These are phyloP conservation scores for Aspergillus leporis DNA, from an alignment of 495 filamentous ascomycete genomes.

Conservation along the genomic window DNA sequence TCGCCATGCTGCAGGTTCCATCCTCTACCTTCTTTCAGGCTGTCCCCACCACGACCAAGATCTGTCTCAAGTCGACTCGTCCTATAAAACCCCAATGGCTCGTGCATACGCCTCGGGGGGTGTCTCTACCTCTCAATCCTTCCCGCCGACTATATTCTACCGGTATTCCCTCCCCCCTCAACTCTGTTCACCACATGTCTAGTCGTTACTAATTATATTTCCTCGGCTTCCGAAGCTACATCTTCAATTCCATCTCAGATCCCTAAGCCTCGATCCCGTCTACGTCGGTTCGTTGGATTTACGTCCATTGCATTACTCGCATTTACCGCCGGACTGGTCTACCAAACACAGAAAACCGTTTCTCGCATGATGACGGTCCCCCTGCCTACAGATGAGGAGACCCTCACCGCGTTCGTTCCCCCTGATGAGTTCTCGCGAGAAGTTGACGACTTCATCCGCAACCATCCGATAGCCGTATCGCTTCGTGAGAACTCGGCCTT, in stretches of 20 bases:
- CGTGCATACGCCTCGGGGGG: neutral
- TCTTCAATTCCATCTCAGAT: slow-evolving; percentile 11
- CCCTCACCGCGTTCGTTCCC: slow-evolving; percentile 65
- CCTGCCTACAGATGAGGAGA: slow-evolving; percentile 68
- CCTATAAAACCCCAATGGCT: slow-evolving; percentile 17
- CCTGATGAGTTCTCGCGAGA: slow-evolving; percentile 57
- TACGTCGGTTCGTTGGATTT: slow-evolving; percentile 42
- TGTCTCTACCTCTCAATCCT: slow-evolving; percentile 3
- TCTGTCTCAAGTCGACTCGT: slow-evolving; percentile 13
- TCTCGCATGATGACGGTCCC: slow-evolving; percentile 45
- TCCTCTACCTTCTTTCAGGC: slow-evolving; percentile 19
- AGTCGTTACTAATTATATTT: neutral
- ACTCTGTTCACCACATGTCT: slow-evolving; percentile 1
- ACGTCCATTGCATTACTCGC: slow-evolving; percentile 40
- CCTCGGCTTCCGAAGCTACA: neutral
- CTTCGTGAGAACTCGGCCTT: slow-evolving; percentile 69
- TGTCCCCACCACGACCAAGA: slow-evolving; percentile 22
- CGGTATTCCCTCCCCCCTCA: slow-evolving; percentile 2
- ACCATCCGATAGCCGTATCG: slow-evolving; percentile 66
- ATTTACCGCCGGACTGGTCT: slow-evolving; percentile 33
- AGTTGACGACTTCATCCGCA: slow-evolving; percentile 71
- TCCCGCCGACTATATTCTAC: slow-evolving; percentile 16
- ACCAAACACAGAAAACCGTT: slow-evolving; percentile 27
- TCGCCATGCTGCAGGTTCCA: slow-evolving; percentile 15
- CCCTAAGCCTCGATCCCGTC: slow-evolving; percentile 29